Conservation (phyloP, 495 filamentous ascomycete species). For the Venustampulla echinocandica region DNA sequence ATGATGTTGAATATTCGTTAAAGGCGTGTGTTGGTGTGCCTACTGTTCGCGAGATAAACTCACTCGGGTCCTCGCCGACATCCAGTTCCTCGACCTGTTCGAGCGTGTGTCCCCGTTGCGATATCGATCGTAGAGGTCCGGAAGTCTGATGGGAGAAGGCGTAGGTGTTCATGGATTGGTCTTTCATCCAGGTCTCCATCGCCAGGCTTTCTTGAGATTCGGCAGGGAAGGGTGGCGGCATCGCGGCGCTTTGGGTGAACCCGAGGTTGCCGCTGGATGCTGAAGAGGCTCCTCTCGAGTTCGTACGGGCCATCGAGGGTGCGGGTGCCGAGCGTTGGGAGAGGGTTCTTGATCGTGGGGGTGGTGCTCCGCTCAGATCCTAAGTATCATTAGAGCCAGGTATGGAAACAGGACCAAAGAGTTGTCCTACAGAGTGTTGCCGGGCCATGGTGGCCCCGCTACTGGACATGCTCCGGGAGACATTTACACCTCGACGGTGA, state of each 20-base stretch:
- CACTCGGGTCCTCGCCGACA: constrained; percentile 8
- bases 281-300: constrained; percentile 19
- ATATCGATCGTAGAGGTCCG: constrained; percentile 26
- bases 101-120: constrained; percentile 27
- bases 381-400: constrained; percentile 18
- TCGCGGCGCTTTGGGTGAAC: constrained; percentile 11
- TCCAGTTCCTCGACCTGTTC: constrained; percentile 19
- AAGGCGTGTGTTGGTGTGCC: constrained; percentile 9
- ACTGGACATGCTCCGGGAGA: constrained; percentile 20
- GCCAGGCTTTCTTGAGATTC: constrained; percentile 13
- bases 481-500: constrained; percentile 14
- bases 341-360: constrained; percentile 7
- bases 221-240: constrained; percentile 13
- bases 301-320: constrained; percentile 19
- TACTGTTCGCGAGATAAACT: constrained; percentile 12
- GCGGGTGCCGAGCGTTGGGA: constrained; percentile 20
- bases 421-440: constrained; percentile 17
- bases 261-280: constrained; percentile 13
- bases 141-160: constrained; percentile 22
- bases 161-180: constrained; percentile 17
- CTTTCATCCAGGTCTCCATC: constrained; percentile 14
- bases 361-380: constrained; percentile 16
- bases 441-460: constrained; percentile 18
- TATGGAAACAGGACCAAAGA: constrained; percentile 2
- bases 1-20: constrained; percentile 1